Evolutionary conservation across 495 filamentous ascomycete species (phyloP).

Genomic region (Penicillium flavigenum): DNA sequence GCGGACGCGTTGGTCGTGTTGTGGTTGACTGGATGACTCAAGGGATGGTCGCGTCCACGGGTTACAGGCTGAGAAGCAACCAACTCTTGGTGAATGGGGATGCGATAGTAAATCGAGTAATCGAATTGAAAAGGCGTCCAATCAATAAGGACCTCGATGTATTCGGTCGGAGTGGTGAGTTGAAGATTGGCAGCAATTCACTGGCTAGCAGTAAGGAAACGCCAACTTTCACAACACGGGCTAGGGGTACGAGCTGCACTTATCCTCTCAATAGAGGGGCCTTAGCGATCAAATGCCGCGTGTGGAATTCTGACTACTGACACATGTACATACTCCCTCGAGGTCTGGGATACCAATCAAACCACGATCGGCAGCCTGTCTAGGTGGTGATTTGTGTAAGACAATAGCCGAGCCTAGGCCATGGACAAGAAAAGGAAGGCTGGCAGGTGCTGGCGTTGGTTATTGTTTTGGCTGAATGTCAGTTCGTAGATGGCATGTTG

Average conservation of each 20-base stretch:
- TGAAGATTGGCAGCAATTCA: neutral
- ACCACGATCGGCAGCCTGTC: slow-evolving; percentile 7
- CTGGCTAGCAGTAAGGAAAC: neutral
- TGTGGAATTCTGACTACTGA: slow-evolving; percentile 14
- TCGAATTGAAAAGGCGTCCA: neutral
- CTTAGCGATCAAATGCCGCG: slow-evolving; percentile 10
- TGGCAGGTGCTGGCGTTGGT: neutral
- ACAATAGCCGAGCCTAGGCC: neutral
- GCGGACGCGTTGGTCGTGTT: neutral
- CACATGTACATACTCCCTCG: neutral
- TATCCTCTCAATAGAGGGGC: slow-evolving; percentile 18
- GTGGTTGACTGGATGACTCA: slow-evolving; percentile 1
- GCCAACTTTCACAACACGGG: neutral
- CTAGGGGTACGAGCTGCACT: slow-evolving; percentile 15
- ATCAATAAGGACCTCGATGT: neutral
- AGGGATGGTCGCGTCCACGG: neutral
- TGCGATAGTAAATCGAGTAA: neutral
- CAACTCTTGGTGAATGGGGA: neutral
- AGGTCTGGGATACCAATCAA: slow-evolving; percentile 12
- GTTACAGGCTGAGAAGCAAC: neutral
- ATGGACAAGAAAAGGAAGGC: neutral
- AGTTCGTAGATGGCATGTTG: slow-evolving; percentile 17
- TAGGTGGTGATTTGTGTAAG: neutral
- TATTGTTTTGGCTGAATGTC: slow-evolving; percentile 9
- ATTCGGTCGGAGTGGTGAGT: neutral